These are phyloP conservation scores for Botrytis hyacinthi DNA, from an alignment of 2,329 filamentous ascomycete genomes.

Conservation along the genomic window DNA sequence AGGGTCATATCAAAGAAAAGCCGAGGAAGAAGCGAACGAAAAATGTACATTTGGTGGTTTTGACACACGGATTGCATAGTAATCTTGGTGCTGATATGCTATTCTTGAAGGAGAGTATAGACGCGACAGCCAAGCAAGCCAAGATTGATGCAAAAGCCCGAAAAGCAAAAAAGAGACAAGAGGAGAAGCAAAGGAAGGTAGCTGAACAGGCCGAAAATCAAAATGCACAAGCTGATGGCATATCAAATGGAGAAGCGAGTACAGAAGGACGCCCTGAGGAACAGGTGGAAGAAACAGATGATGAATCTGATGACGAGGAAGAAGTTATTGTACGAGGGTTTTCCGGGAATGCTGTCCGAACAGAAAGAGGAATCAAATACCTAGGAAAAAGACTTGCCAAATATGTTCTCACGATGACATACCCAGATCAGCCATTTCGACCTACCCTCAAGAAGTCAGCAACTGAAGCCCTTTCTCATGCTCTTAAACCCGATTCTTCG, in stretches of 20 bases:
- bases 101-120: constrained; percentile 95
- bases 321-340: constrained; percentile 89
- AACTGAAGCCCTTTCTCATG: constrained; percentile 44
- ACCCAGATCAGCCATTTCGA: constrained; percentile 87
- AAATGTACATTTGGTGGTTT: constrained; percentile 83
- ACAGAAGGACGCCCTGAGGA: constrained; percentile 13
- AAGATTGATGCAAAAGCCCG: constrained; percentile 65
- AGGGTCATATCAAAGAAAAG: constrained; percentile 26
- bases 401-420: constrained; percentile 85
- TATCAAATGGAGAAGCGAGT: constrained; percentile 21
- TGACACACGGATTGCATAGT: constrained; percentile 94
- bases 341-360: constrained; percentile 83
- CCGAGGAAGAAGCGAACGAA: constrained; percentile 57
- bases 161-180: constrained; percentile 49
- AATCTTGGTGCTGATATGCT: constrained; percentile 96
- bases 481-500: constrained; percentile 40
- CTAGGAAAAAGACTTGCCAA: constrained; percentile 91
- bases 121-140: constrained; percentile 73
- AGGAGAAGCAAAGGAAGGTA: constrained; percentile 25
- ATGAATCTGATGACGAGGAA: constrained; percentile 62
- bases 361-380: constrained; percentile 95
- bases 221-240: constrained; percentile 22
- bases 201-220: constrained; percentile 21
- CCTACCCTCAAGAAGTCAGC: constrained; percentile 55
- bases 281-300: constrained; percentile 26